Conservation (phyloP, 352 stramenopile genomes). For the Globisporangium rhizosaccharum region DNA sequence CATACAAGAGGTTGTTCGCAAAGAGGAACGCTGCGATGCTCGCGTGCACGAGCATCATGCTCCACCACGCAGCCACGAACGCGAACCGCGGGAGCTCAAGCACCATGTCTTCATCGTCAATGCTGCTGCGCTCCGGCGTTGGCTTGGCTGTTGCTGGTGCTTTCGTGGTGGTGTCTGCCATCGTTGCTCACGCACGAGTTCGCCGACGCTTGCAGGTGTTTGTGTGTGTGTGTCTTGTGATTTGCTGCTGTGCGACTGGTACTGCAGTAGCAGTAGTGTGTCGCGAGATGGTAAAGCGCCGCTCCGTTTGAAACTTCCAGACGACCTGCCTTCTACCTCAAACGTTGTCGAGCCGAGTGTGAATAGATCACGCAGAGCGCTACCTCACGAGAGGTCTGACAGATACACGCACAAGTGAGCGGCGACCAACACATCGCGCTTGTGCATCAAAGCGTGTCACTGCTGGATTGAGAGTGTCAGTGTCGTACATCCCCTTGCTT, state of each 20-base stretch:
- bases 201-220: background rate
- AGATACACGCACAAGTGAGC: too few species aligned
- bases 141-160: background rate
- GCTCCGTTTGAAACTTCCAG: too few species aligned
- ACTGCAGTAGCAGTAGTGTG: background rate
- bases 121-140: background rate
- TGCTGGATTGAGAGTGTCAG: background rate
- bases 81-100: conserved; percentile 15
- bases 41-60: conserved; percentile 17
- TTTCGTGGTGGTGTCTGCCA: background rate
- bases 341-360: too few species aligned
- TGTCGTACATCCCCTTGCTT: conserved; percentile 10
- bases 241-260: background rate
- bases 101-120: conserved; percentile 6
- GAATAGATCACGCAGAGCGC: too few species aligned
- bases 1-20: conserved; percentile 23
- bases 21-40: conserved; percentile 22
- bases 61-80: conserved; percentile 25
- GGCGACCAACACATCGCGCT: too few species aligned
- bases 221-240: background rate
- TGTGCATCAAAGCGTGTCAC: background rate
- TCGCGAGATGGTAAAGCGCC: too few species aligned
- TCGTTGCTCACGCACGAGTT: background rate
- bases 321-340: too few species aligned
- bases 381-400: too few species aligned